These are phyloP conservation scores for Abrus precatorius DNA, from an alignment of 306 rosid species.

Conservation along the genomic window DNA sequence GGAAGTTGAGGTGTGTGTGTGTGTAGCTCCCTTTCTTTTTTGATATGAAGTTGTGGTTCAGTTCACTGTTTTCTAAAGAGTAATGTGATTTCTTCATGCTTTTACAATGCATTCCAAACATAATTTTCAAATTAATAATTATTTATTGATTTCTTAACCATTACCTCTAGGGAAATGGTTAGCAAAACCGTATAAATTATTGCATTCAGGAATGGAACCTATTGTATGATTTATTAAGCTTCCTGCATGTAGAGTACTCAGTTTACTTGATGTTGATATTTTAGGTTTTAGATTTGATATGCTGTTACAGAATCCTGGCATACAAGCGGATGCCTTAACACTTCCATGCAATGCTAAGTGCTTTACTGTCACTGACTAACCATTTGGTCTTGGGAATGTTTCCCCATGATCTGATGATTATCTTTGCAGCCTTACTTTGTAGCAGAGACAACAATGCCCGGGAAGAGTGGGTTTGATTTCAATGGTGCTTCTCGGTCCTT, in stretches of 20 bases:
- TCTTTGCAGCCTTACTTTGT: conserved; percentile 78
- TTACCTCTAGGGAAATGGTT: not conserved
- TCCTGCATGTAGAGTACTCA: conserved; percentile 2
- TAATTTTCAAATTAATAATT: not conserved
- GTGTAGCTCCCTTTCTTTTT: not conserved
- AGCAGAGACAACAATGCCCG: conserved; percentile 95
- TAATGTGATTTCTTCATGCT: not conserved
- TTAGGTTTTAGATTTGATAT: not conserved
- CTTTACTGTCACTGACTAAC: conserved; percentile 22
- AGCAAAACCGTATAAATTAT: not conserved
- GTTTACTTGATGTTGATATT: conserved; percentile 2
- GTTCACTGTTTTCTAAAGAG: not conserved
- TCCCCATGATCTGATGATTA: conserved; percentile 41
- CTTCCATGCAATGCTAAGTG: conserved; percentile 23
- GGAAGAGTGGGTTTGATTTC: conserved; percentile 87
- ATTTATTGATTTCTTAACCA: not conserved
- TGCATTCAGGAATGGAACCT: conserved; percentile 10
- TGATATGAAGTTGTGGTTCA: not conserved
- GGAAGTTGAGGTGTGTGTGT: conserved; percentile 75
- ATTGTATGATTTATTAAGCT: conserved; percentile 10
- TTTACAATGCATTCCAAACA: not conserved
- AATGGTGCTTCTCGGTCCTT: conserved; percentile 81
- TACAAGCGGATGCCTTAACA: conserved; percentile 3
- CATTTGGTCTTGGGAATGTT: conserved; percentile 25
- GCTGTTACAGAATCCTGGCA: conserved; percentile 21